Evolutionary conservation across 106 monocot species (phyloP), one percentile per base, ranked within the genome.

Genomic region (Dendrobium chrysotoxum): DNA sequence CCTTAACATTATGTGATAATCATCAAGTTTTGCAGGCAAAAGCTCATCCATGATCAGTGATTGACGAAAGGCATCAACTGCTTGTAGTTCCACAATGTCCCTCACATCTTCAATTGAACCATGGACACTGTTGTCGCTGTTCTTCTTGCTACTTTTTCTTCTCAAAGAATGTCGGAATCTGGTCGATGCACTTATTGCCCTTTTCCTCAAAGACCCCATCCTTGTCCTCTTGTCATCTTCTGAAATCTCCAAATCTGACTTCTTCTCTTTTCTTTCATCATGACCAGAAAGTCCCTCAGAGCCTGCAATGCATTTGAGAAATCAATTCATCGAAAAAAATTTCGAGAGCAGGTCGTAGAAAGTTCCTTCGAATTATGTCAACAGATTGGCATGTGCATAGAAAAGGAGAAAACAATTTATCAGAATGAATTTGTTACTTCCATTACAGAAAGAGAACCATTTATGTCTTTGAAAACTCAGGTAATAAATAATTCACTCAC

Each of bases 1-100:
- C 95, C 95, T 95, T 53, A 95, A 72, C 88, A 95, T 86, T 84
- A 87, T 88, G 61, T 95, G 90, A 84, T 95, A 95, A 84, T 92
- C 90, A 78, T 95, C 95, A 72, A 86, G 90, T 79, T 77, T 85
- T 31, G 90, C 64, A 82, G 95, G 92, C 38, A 95, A 82, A 76
- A 95, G 78, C 26, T 92, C 90, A 78, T 95, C 95, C 72, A 83
- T 64, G 50, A 88, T 81, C 30, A 95, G 71, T 21, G 84, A 35
- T 47, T 87, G 90, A 40, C 92, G 88, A 83, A 95, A 95, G 45
- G 84, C 85, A 83, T 92, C 90, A 72, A 95, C 95, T 61, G 92
- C 92, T 55, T 84, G 82, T 17, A 95, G 81, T 79, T 95, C 95
- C 39, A 86, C 86, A 54, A 87, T 45, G 75, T 88, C 88, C 71